These are phyloP conservation scores for Acanthamoeba culbertsoni DNA, from an alignment of 208 protist species.

Conservation along the genomic window DNA sequence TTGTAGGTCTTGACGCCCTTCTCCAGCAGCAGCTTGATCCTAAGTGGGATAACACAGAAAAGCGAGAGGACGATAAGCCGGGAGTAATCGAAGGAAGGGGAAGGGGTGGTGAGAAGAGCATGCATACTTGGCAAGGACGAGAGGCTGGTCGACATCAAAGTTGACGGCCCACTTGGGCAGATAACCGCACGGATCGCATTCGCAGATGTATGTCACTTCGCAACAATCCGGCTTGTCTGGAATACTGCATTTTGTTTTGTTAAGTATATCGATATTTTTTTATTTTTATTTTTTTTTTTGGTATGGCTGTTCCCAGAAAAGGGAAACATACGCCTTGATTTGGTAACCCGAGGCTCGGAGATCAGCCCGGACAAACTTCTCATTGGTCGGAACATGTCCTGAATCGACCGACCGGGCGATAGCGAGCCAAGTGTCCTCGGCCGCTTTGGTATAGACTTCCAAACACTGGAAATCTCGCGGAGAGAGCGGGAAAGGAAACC, in stretches of 20 bases:
- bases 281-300: background rate
- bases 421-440: background rate
- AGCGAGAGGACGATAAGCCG: too few relatives aligned
- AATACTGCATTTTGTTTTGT: background rate
- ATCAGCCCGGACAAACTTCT: background rate
- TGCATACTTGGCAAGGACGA: slow-evolving; percentile 13
- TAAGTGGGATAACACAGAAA: background rate
- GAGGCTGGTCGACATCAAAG: slow-evolving; percentile 12
- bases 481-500: slow-evolving; percentile 32
- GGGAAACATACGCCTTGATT: slow-evolving; percentile 2
- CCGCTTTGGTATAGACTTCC: slow-evolving; percentile 2
- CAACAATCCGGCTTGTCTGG: background rate
- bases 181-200: slow-evolving; percentile 1
- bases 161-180: slow-evolving; percentile 45
- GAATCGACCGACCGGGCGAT: slow-evolving; percentile 26
- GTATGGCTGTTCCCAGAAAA: background rate
- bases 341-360: slow-evolving; percentile 18
- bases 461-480: background rate
- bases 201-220: slow-evolving; percentile 7
- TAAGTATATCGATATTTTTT: background rate
- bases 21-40: slow-evolving; percentile 39
- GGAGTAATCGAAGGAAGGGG: background rate
- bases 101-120: background rate
- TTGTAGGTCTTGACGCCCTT: slow-evolving; percentile 36
- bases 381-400: background rate